phyloP scores from a whole-genome alignment of 352 stramenopile genomes.

The Phytophthora quininea region DNA sequence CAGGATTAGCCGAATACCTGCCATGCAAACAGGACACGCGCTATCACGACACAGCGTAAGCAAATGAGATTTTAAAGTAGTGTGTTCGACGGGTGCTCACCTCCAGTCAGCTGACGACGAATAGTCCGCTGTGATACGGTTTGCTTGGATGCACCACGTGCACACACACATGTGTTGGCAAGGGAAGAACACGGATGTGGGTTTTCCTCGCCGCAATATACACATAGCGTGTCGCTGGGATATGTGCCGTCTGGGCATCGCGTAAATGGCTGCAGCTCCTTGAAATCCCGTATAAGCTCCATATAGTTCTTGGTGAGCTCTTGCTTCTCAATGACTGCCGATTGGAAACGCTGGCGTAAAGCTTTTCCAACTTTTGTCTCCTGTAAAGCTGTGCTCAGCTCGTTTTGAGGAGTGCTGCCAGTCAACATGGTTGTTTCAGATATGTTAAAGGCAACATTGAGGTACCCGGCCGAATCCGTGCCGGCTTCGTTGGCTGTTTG shows the following conservation, averaged over 20 bases:
- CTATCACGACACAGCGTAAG: slow-evolving; percentile 21
- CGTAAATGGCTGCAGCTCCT: slow-evolving; percentile 57
- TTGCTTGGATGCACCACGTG: slow-evolving; percentile 49
- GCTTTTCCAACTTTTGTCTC: slow-evolving; percentile 14
- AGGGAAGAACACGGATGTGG: slow-evolving; percentile 30
- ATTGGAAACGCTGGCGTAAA: slow-evolving; percentile 22
- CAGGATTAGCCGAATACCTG: slow-evolving; percentile 67
- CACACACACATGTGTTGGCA: slow-evolving; percentile 79
- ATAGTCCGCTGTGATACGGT: slow-evolving; percentile 45
- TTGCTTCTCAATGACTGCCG: slow-evolving; percentile 21
- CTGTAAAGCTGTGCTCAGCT: neutral
- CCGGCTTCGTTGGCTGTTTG: slow-evolving; percentile 10
- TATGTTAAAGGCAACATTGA: neutral
- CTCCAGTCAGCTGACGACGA: slow-evolving; percentile 33
- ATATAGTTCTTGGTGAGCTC: slow-evolving; percentile 62
- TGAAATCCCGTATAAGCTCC: slow-evolving; percentile 57
- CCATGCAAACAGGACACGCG: slow-evolving; percentile 67
- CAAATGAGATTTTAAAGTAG: too few species aligned
- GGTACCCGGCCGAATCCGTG: neutral
- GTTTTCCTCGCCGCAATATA: slow-evolving; percentile 46
- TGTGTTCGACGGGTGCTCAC: slow-evolving; percentile 21
- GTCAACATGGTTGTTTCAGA: too few species aligned
- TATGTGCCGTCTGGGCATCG: slow-evolving; percentile 52
- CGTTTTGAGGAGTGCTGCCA: too few species aligned
- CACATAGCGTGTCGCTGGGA: slow-evolving; percentile 39